Percentiles rank a stretch among this genome's conserved stretches.
Evolutionary conservation across 306 rosid species (phyloP).

Genomic region (Cucurbita ficifolia): DNA sequence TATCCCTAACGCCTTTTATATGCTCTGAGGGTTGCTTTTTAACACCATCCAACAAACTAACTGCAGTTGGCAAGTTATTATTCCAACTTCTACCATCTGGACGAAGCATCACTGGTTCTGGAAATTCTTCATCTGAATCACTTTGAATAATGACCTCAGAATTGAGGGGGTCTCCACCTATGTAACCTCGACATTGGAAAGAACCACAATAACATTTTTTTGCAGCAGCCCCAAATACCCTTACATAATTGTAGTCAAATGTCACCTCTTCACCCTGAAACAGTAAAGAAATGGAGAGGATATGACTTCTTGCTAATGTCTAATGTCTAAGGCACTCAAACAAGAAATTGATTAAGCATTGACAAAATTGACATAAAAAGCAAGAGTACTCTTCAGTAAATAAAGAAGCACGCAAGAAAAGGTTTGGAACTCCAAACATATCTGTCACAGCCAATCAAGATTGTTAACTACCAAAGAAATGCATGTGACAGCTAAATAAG

Average conservation of each 20-base stretch:
- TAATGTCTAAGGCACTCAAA: neutral
- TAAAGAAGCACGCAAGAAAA: too few species aligned
- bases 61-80: slow-evolving; percentile 10
- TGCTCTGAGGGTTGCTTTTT: slow-evolving; percentile 17
- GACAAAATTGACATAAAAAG: too few species aligned
- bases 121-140: slow-evolving; percentile 95
- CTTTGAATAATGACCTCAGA: slow-evolving; percentile 58
- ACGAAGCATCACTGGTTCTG: slow-evolving; percentile 61
- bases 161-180: slow-evolving; percentile 77
- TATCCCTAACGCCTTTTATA: slow-evolving; percentile 22
- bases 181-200: slow-evolving; percentile 70
- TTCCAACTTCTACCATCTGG: slow-evolving; percentile 26
- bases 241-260: slow-evolving; percentile 95
- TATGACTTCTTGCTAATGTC: neutral
- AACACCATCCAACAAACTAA: slow-evolving; percentile 15
- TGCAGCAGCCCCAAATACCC: slow-evolving; percentile 99
- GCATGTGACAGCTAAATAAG: too few species aligned
- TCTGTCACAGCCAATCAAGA: too few species aligned
- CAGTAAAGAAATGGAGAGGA: slow-evolving; percentile 8
- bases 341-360: too few species aligned
- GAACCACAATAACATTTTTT: slow-evolving; percentile 88
- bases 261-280: slow-evolving; percentile 97
- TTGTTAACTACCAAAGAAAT: too few species aligned
- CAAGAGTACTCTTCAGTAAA: too few species aligned
- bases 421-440: too few species aligned